phyloP scores from a whole-genome alignment of 345 rosid species.

The Atalantia buxifolia region DNA sequence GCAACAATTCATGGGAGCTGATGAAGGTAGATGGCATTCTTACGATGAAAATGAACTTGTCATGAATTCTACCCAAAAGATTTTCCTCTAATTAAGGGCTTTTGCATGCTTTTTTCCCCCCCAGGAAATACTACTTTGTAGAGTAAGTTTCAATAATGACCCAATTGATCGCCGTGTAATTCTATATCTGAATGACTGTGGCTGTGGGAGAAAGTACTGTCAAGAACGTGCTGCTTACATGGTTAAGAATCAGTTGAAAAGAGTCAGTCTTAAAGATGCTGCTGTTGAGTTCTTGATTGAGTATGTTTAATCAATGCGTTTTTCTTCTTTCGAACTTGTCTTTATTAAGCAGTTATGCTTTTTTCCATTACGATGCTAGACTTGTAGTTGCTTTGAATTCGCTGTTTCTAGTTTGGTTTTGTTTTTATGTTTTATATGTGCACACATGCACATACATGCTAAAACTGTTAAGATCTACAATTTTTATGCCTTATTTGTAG shows the following conservation, averaged over 20 bases:
- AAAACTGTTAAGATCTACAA: neutral
- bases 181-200: constrained; percentile 65
- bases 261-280: constrained; percentile 70
- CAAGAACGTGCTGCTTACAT: constrained; percentile 67
- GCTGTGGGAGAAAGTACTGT: constrained; percentile 72
- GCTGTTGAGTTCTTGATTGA: constrained; percentile 65
- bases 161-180: constrained; percentile 65
- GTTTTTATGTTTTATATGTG: neutral
- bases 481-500: neutral
- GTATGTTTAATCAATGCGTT: constrained; percentile 39
- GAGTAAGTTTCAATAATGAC: constrained; percentile 71
- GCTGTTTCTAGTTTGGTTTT: neutral
- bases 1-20: constrained; percentile 91
- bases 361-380: neutral
- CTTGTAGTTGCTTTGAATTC: neutral
- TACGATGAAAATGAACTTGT: constrained; percentile 3
- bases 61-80: neutral
- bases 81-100: neutral
- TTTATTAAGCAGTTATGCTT: neutral
- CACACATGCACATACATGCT: neutral
- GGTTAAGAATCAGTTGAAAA: constrained; percentile 75
- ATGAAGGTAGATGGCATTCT: constrained; percentile 68
- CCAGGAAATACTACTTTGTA: constrained; percentile 90
- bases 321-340: neutral
- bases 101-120: neutral